phyloP scores from a whole-genome alignment of 2,329 filamentous ascomycete species.

The Microcyclosporella mali region DNA sequence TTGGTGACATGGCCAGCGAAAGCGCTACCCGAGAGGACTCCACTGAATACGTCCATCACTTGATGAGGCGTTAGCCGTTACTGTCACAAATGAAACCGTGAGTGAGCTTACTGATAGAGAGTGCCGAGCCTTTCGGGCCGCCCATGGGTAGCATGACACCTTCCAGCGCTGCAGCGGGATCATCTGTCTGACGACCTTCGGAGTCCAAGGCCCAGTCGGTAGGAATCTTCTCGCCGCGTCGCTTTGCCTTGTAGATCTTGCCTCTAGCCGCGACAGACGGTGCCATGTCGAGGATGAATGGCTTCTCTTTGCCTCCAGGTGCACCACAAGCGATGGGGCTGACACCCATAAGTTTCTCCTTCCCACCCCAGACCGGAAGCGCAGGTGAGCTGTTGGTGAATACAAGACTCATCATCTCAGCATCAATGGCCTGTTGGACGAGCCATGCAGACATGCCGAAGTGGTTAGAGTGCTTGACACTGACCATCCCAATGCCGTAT shows the following conservation, averaged over 20 bases:
- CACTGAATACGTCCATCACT: conserved; percentile 77
- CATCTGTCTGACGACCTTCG: conserved; percentile 49
- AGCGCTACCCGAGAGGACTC: conserved; percentile 67
- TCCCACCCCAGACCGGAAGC: conserved; percentile 64
- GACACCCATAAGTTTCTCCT: conserved; percentile 63
- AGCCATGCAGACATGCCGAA: conserved; percentile 80
- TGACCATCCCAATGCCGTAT: conserved; percentile 69
- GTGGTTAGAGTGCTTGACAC: conserved; percentile 71
- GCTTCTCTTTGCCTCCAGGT: conserved; percentile 51
- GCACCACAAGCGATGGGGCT: conserved; percentile 71
- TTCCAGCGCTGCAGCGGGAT: conserved; percentile 63
- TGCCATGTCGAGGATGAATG: conserved; percentile 73
- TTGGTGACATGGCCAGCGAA: conserved; percentile 72
- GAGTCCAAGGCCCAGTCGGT: conserved; percentile 68
- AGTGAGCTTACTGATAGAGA: conserved; percentile 53
- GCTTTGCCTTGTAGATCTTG: conserved; percentile 65
- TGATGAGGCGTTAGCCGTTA: neutral
- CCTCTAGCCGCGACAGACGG: conserved; percentile 64
- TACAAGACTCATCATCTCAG: conserved; percentile 56
- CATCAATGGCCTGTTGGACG: conserved; percentile 69
- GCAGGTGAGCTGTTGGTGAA: conserved; percentile 61
- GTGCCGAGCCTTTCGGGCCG: conserved; percentile 70
- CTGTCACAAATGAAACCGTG: conserved; percentile 36
- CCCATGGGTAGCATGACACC: conserved; percentile 85
- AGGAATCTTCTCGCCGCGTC: conserved; percentile 64